Conservation (phyloP, 805 yeast species). For the Starmerella davenportii region DNA sequence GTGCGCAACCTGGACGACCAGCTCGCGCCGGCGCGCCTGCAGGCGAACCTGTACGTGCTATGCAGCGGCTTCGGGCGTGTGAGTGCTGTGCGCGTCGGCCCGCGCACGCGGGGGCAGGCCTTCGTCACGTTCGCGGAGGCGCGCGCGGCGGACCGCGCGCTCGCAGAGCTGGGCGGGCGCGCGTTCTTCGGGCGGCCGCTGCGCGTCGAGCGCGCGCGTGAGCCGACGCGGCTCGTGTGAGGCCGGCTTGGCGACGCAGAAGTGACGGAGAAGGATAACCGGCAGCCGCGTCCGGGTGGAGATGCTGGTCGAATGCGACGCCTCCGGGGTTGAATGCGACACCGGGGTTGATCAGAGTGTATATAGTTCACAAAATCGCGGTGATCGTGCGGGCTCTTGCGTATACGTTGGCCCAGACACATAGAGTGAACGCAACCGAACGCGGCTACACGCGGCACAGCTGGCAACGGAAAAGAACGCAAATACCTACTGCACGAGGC, state of each 20-base stretch:
- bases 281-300: not conserved
- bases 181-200: conserved; percentile 22
- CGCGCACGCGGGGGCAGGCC: conserved; percentile 30
- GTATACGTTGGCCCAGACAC: too few species aligned
- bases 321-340: too few species aligned
- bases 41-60: conserved; percentile 22
- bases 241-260: too few species aligned
- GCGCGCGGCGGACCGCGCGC: conserved; percentile 14
- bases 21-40: conserved; percentile 22
- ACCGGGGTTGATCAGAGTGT: too few species aligned
- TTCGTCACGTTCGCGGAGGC: conserved; percentile 22
- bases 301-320: too few species aligned
- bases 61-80: conserved; percentile 26
- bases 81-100: conserved; percentile 23
- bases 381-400: too few species aligned
- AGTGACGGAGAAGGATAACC: not conserved
- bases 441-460: too few species aligned
- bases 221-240: too few species aligned
- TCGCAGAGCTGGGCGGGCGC: conserved; percentile 19
- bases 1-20: conserved; percentile 26
- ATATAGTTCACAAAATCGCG: too few species aligned
- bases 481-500: too few species aligned
- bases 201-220: not conserved
- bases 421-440: too few species aligned
- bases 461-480: too few species aligned